phyloP scores from a whole-genome alignment of 805 yeast species.

The Kodamaea jinghongensis region DNA sequence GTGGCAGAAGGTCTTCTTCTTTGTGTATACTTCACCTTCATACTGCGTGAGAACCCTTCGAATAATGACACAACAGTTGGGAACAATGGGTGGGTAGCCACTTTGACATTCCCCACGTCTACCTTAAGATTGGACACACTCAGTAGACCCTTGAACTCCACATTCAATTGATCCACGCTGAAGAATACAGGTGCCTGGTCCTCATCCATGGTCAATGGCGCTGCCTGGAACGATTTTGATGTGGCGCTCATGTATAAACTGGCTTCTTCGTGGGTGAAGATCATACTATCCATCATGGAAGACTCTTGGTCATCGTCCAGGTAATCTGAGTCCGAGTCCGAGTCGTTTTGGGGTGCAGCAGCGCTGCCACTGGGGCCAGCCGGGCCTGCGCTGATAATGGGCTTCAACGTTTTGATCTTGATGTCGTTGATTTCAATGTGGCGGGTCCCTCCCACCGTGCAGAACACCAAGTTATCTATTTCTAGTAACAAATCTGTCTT shows the following conservation, averaged over 20 bases:
- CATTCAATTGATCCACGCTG: constrained; percentile 33
- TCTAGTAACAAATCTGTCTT: constrained; percentile 32
- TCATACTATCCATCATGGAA: constrained; percentile 54
- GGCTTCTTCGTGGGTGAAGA: constrained; percentile 67
- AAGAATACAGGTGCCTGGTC: constrained; percentile 20
- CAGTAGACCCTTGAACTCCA: constrained; percentile 49
- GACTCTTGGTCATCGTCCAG: constrained; percentile 26
- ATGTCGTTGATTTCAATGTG: constrained; percentile 40
- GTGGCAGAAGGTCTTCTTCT: constrained; percentile 16
- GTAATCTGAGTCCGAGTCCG: constrained; percentile 19
- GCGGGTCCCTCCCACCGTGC: constrained; percentile 48
- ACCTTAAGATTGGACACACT: constrained; percentile 34
- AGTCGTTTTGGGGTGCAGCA: constrained; percentile 2
- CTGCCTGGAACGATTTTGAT: constrained; percentile 40
- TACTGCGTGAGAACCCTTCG: constrained; percentile 35
- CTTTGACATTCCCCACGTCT: constrained; percentile 37
- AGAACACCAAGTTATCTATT: constrained; percentile 29
- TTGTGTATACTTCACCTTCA: constrained; percentile 33
- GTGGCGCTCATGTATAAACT: constrained; percentile 82
- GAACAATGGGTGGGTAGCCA: constrained; percentile 45
- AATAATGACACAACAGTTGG: constrained; percentile 37
- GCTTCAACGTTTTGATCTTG: constrained; percentile 32
- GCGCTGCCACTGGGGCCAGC: constrained; percentile 10
- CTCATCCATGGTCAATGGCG: background rate
- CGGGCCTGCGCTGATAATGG: constrained; percentile 32